phyloP scores from a whole-genome alignment of 2,329 filamentous ascomycete species.

The Fusarium sacchari region DNA sequence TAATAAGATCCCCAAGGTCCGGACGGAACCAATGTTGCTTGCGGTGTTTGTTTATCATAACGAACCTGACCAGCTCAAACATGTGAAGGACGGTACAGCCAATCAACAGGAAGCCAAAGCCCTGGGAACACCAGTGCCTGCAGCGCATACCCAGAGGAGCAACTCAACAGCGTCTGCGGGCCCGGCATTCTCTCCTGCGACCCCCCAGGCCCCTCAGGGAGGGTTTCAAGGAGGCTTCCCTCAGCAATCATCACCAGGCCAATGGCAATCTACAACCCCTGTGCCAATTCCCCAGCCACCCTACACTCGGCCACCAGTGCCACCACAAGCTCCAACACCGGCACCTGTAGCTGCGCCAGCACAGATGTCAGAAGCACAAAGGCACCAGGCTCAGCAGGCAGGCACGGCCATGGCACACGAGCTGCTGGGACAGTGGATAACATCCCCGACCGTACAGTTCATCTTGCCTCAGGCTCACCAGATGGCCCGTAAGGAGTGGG shows the following conservation, averaged over 20 bases:
- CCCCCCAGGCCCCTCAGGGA: conserved; percentile 50
- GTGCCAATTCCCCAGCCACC: conserved; percentile 51
- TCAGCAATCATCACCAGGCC: conserved; percentile 48
- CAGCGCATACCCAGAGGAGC: conserved; percentile 52
- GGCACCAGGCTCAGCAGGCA: conserved; percentile 56
- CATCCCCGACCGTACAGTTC: conserved; percentile 73
- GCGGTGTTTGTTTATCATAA: conserved; percentile 86
- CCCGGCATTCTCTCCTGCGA: conserved; percentile 65
- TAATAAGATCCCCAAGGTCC: conserved; percentile 77
- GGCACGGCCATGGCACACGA: conserved; percentile 69
- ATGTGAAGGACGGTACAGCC: conserved; percentile 33
- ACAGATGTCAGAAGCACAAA: conserved; percentile 48
- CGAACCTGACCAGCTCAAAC: conserved; percentile 54
- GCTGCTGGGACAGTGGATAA: conserved; percentile 71
- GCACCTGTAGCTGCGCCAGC: conserved; percentile 7
- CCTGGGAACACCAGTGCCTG: conserved; percentile 49
- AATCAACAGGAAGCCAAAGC: conserved; percentile 23
- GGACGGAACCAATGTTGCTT: conserved; percentile 80
- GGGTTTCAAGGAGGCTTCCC: conserved; percentile 47
- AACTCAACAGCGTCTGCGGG: conserved; percentile 57
- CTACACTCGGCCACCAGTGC: conserved; percentile 32
- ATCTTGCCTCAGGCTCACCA: conserved; percentile 74
- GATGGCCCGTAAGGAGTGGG: conserved; percentile 78
- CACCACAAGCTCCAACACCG: neutral
- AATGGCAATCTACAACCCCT: conserved; percentile 49